These are phyloP conservation scores for Candida takata DNA, from an alignment of 805 yeast species.

Conservation along the genomic window DNA sequence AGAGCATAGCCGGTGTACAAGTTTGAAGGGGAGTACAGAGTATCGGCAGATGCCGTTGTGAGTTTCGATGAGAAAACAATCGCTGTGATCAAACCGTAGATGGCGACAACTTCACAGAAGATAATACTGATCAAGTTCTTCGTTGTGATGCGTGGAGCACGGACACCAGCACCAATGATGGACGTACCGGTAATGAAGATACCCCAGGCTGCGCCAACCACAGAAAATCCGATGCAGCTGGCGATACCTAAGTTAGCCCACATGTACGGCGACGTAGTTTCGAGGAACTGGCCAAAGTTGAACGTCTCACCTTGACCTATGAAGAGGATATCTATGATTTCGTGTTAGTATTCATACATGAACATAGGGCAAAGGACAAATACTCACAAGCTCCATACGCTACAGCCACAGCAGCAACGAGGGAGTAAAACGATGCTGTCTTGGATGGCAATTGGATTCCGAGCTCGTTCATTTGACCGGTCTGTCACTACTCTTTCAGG, in stretches of 20 bases:
- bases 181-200: conserved; percentile 93
- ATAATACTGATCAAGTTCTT: conserved; percentile 94
- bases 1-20: conserved; percentile 90
- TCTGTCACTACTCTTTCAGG: too few relatives aligned
- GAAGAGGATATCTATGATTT: conserved; percentile 42
- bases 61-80: conserved; percentile 93
- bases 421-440: conserved; percentile 10
- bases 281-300: conserved; percentile 83
- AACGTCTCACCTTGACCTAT: conserved; percentile 89
- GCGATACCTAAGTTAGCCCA: conserved; percentile 94
- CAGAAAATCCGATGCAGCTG: conserved; percentile 87
- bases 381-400: conserved; percentile 24
- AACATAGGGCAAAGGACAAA: not conserved
- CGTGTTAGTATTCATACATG: conserved; percentile 1
- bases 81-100: conserved; percentile 95
- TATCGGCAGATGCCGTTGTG: conserved; percentile 53
- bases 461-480: conserved; percentile 12
- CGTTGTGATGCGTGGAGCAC: conserved; percentile 95
- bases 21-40: conserved; percentile 71
- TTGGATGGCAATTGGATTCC: conserved; percentile 15
- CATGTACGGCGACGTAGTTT: conserved; percentile 86
- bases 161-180: conserved; percentile 95
- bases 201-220: conserved; percentile 99
- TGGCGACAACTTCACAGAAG: conserved; percentile 98
- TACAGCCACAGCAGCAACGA: conserved; percentile 12